A percentile compares a stretch with the other conserved stretches of the same genome.
Conservation (phyloP, 768 basidiomycete species). For the Dacryopinax spathularia region DNA sequence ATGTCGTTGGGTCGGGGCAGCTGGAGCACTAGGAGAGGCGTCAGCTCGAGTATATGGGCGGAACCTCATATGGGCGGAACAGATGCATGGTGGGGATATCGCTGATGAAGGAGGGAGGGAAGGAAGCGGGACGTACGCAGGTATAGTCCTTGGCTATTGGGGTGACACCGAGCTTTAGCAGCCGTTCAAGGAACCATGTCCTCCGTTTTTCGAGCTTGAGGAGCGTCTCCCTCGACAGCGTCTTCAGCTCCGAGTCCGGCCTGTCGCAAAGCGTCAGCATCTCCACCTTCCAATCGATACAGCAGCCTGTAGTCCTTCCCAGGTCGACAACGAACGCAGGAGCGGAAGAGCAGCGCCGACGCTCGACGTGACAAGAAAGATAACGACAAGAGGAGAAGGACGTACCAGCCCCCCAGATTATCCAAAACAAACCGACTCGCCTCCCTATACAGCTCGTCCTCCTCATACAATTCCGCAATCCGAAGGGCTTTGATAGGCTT, state of each 20-base stretch:
- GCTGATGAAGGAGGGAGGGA: not conserved
- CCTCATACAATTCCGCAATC: slow-evolving; percentile 79
- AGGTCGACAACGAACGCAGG: no score
- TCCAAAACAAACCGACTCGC: slow-evolving; percentile 70
- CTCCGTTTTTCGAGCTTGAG: slow-evolving; percentile 86
- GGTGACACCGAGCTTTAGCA: slow-evolving; percentile 77
- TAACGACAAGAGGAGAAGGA: slow-evolving; percentile 18
- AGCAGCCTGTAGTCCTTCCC: no score
- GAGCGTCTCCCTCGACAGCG: slow-evolving; percentile 66
- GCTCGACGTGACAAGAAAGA: no score
- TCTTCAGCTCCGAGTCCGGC: slow-evolving; percentile 50
- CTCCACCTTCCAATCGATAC: no score
- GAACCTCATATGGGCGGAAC: no score
- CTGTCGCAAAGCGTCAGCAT: no score
- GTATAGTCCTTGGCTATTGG: slow-evolving; percentile 87
- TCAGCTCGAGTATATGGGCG: not conserved
- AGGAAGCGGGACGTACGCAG: slow-evolving; percentile 43
- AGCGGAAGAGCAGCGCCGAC: no score
- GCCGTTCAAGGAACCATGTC: slow-evolving; percentile 90
- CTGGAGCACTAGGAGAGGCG: slow-evolving; percentile 47
- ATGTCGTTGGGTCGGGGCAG: slow-evolving; percentile 65
- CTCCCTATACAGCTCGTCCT: slow-evolving; percentile 82
- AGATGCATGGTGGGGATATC: no score
- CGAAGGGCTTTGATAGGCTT: slow-evolving; percentile 85
- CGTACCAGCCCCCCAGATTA: slow-evolving; percentile 74